phyloP scores from a whole-genome alignment of 2,329 filamentous ascomycete species.

The Aureobasidium subglaciale region DNA sequence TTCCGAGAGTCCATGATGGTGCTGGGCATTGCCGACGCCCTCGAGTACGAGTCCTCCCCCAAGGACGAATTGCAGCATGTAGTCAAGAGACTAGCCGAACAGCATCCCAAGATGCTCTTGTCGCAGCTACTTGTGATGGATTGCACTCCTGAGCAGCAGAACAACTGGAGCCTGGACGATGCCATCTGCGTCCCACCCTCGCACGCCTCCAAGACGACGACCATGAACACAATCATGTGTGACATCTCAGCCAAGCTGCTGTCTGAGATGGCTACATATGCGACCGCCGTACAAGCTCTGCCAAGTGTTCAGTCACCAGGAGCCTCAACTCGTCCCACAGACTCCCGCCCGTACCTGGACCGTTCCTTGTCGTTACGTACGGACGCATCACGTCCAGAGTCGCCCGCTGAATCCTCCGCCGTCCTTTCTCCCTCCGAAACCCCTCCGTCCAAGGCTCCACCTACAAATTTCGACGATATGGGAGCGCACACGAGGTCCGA shows the following conservation, averaged over 20 bases:
- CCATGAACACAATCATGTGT: constrained; percentile 45
- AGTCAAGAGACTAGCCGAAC: constrained; percentile 40
- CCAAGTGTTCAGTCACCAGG: constrained; percentile 72
- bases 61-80: constrained; percentile 24
- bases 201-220: constrained; percentile 64
- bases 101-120: constrained; percentile 67
- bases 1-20: constrained; percentile 79
- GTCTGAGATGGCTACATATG: constrained; percentile 41
- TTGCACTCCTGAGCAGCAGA: constrained; percentile 51
- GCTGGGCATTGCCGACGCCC: constrained; percentile 76
- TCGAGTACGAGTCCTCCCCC: constrained; percentile 51
- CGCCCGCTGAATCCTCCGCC: constrained; percentile 38
- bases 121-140: constrained; percentile 79
- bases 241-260: constrained; percentile 39
- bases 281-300: constrained; percentile 41
- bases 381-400: background rate
- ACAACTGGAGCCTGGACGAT: constrained; percentile 52
- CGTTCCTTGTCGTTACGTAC: constrained; percentile 25
- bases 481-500: constrained; percentile 30
- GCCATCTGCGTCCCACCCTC: constrained; percentile 63
- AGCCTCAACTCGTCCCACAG: constrained; percentile 29
- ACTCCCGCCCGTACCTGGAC: constrained; percentile 25
- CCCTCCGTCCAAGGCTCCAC: constrained; percentile 28
- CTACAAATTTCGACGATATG: constrained; percentile 50
- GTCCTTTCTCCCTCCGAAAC: constrained; percentile 34